A percentile compares a stretch with the other conserved stretches of the same genome.
Evolutionary conservation across 2,329 filamentous ascomycete species (phyloP).

Genomic region (Trichoderma cornu-damae): DNA sequence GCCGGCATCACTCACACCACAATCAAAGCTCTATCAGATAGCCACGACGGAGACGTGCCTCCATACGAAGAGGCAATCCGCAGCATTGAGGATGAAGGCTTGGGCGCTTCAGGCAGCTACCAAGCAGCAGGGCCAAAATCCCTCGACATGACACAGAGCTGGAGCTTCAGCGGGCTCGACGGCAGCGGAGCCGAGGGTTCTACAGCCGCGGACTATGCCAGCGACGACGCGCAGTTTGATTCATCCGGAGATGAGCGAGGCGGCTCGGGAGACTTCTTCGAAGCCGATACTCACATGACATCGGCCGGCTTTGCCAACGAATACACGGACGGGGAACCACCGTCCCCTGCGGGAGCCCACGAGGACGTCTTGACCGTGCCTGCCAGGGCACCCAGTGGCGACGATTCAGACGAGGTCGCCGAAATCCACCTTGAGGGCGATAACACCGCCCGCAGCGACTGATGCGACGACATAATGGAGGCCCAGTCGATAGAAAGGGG

Average conservation of each 20-base stretch:
- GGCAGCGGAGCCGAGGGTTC: slow-evolving; percentile 31
- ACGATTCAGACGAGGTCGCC: slow-evolving; percentile 42
- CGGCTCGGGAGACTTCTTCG: slow-evolving; percentile 22
- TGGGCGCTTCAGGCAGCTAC: slow-evolving; percentile 37
- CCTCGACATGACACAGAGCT: slow-evolving; percentile 36
- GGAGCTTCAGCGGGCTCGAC: slow-evolving; percentile 43
- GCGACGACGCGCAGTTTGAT: slow-evolving; percentile 42
- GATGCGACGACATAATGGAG: not conserved
- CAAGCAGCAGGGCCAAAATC: slow-evolving; percentile 28
- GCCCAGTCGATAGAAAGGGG: not conserved
- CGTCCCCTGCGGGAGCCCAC: slow-evolving; percentile 14
- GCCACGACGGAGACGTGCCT: slow-evolving; percentile 31
- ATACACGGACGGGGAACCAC: not conserved
- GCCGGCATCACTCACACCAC: slow-evolving; percentile 22
- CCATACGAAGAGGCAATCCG: slow-evolving; percentile 29
- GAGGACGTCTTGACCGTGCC: slow-evolving; percentile 40
- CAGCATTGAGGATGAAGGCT: slow-evolving; percentile 48
- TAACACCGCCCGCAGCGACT: not conserved
- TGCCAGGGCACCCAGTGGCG: slow-evolving; percentile 32
- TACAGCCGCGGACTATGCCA: slow-evolving; percentile 36
- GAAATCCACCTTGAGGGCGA: slow-evolving; percentile 47
- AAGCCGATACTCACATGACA: slow-evolving; percentile 32
- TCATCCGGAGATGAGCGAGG: slow-evolving; percentile 36
- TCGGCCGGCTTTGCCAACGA: slow-evolving; percentile 19
- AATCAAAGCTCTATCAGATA: slow-evolving; percentile 26